phyloP scores from a whole-genome alignment of 176 grass and related monocot genomes.

The Rhynchospora pubera region DNA sequence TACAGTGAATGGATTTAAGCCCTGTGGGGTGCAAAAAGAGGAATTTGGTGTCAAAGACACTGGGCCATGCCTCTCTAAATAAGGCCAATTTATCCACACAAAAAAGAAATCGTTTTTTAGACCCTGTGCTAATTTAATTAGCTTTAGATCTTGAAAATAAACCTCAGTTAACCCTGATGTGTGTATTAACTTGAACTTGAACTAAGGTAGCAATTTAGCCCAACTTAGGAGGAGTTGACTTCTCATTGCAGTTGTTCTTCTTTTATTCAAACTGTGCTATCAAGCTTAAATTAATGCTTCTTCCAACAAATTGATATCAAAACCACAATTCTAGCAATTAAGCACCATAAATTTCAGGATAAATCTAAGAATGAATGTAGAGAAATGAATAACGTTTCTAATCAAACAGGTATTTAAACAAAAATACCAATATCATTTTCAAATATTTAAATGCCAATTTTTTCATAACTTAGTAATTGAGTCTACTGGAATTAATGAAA shows the following conservation, averaged over 20 bases:
- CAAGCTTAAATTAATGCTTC: background rate
- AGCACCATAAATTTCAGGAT: background rate
- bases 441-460: background rate
- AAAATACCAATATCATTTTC: background rate
- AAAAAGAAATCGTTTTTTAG: background rate
- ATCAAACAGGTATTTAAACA: background rate
- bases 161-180: conserved; percentile 10
- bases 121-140: background rate
- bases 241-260: background rate
- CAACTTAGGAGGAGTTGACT: background rate
- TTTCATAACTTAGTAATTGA: conserved; percentile 58
- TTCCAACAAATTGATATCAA: background rate
- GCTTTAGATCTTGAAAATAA: background rate
- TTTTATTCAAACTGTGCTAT: background rate
- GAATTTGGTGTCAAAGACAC: no score
- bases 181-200: background rate
- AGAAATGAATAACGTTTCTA: background rate
- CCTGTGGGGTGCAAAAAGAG: no score
- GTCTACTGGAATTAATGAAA: conserved; percentile 76
- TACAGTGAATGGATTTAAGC: no score
- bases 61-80: no score
- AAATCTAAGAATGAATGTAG: background rate
- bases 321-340: background rate
- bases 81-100: no score
- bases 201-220: background rate